phyloP scores from a whole-genome alignment of 805 yeast genomes.

The Saccharomycopsis amapae region DNA sequence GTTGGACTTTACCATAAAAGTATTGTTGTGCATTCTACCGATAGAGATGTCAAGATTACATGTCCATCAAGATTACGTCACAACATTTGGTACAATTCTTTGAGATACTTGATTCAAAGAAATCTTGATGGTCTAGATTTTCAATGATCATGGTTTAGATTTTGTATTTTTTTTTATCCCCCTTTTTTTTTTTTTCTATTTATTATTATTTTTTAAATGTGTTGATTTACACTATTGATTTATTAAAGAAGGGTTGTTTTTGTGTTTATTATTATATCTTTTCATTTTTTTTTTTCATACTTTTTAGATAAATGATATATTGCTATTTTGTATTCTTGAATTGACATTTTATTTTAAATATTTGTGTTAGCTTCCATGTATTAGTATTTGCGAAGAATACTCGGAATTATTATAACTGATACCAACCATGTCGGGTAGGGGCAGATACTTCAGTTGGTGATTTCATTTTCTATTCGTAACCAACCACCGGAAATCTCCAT shows the following conservation, averaged over 20 bases:
- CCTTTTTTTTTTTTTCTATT: background rate
- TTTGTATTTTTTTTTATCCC: background rate
- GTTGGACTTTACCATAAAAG: conserved; percentile 84
- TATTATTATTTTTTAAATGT: background rate
- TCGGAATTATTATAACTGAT: no score
- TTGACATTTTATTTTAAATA: no score
- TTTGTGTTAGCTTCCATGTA: no score
- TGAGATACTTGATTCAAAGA: conserved; percentile 65
- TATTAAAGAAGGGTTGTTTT: background rate
- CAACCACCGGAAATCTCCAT: no score
- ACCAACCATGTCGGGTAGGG: no score
- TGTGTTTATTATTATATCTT: background rate
- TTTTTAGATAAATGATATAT: background rate
- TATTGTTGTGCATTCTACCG: conserved; percentile 60
- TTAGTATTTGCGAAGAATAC: no score
- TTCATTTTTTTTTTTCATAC: background rate
- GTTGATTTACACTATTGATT: no score
- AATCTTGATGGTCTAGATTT: conserved; percentile 50
- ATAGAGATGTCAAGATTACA: conserved; percentile 65
- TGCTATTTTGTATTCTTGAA: no score
- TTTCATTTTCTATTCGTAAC: no score
- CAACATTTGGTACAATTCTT: conserved; percentile 83
- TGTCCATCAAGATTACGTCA: conserved; percentile 85
- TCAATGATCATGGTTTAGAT: no score
- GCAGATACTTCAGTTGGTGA: no score